Conservation (phyloP, 495 filamentous ascomycete species). For the Parathielavia appendiculata region DNA sequence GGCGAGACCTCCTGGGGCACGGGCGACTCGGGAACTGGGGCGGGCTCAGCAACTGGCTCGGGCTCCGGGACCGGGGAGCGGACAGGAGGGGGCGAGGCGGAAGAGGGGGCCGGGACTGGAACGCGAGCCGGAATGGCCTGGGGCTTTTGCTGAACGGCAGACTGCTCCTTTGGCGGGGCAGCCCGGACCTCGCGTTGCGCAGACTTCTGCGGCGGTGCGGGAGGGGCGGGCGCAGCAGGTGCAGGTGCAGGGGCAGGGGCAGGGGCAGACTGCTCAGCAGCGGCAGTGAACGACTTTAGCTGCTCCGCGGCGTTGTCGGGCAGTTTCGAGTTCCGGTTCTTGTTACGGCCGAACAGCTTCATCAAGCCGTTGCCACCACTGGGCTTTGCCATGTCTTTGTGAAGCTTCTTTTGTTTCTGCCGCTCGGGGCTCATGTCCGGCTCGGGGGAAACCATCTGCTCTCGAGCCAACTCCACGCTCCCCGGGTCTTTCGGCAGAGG, state of each 20-base stretch:
- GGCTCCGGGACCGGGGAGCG: conserved; percentile 9
- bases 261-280: conserved; percentile 21
- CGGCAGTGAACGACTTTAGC: conserved; percentile 33
- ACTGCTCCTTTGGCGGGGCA: conserved; percentile 29
- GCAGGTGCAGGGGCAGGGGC: conserved; percentile 21
- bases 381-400: conserved; percentile 49
- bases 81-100: background rate
- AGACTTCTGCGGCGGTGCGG: conserved; percentile 29
- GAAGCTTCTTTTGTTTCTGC: conserved; percentile 51
- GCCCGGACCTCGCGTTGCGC: conserved; percentile 22
- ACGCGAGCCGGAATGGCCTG: conserved; percentile 8
- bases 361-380: conserved; percentile 46
- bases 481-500: conserved; percentile 37
- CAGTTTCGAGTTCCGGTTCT: conserved; percentile 50
- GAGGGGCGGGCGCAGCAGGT: conserved; percentile 6
- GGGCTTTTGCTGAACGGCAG: conserved; percentile 18
- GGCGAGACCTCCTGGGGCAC: conserved; percentile 53
- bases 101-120: conserved; percentile 10
- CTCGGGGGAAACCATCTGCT: conserved; percentile 43
- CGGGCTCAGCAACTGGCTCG: conserved; percentile 21
- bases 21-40: conserved; percentile 48
- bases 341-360: conserved; percentile 61
- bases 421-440: conserved; percentile 41
- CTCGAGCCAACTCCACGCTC: conserved; percentile 37
- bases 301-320: conserved; percentile 45